These are phyloP conservation scores for Colletotrichum limetticola DNA, from an alignment of 2,329 filamentous ascomycete species.

Conservation along the genomic window DNA sequence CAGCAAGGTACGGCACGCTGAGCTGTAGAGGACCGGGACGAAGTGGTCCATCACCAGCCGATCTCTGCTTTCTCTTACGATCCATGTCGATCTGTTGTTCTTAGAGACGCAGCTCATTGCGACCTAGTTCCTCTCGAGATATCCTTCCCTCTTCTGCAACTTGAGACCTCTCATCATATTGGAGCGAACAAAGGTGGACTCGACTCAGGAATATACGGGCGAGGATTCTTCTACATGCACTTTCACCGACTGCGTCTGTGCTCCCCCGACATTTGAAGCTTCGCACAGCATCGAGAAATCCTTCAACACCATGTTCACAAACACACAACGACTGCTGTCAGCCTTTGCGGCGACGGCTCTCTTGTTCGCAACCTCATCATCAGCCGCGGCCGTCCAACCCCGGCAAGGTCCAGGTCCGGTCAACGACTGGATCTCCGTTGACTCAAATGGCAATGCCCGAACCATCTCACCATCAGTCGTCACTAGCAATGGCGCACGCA, in stretches of 20 bases:
- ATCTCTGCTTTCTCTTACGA: background rate
- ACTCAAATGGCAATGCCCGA: conserved; percentile 38
- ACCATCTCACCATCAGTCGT: conserved; percentile 44
- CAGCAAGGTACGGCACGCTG: conserved; percentile 18
- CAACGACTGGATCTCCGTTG: conserved; percentile 46
- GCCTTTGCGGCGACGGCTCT: conserved; percentile 20
- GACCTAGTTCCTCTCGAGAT: background rate
- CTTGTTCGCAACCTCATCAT: conserved; percentile 6
- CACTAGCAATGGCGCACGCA: conserved; percentile 39
- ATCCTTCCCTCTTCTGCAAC: background rate
- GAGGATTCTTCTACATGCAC: conserved; percentile 2
- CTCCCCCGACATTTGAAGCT: background rate
- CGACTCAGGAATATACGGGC: background rate
- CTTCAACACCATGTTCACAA: conserved; percentile 15
- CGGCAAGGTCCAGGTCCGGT: conserved; percentile 25
- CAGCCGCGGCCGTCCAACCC: conserved; percentile 25
- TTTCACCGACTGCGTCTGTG: conserved; percentile 4
- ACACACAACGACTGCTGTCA: conserved; percentile 5
- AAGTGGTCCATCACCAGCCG: background rate
- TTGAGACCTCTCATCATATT: background rate
- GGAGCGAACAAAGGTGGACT: background rate
- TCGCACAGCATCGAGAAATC: background rate
- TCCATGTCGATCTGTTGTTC: background rate
- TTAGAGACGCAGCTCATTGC: background rate
- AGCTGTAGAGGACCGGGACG: background rate